Conservation (phyloP, 306 rosid species). For the Malus asiatica region DNA sequence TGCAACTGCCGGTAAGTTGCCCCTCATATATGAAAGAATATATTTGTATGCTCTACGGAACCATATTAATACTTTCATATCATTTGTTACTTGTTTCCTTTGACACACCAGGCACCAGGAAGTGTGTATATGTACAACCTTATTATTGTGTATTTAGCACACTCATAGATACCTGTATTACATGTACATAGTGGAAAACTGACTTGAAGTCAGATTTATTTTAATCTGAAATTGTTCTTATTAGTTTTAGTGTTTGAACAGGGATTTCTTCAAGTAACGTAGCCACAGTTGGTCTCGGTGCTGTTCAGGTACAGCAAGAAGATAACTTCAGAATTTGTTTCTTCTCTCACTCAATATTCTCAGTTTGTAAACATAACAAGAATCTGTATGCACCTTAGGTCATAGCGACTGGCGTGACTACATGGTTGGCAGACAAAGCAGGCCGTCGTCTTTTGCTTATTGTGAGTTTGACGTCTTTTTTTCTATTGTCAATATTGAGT, state of each 20-base stretch:
- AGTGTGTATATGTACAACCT: not conserved
- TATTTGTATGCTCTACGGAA: not conserved
- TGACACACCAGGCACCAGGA: not conserved
- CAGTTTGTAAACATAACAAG: constrained; percentile 19
- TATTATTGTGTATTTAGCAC: not conserved
- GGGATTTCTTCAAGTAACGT: constrained; percentile 64
- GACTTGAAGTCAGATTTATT: not conserved
- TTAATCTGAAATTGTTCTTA: constrained; percentile 14
- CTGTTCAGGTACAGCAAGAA: constrained; percentile 64
- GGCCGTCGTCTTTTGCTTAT: constrained; percentile 80
- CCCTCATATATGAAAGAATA: not conserved
- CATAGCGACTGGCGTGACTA: constrained; percentile 65
- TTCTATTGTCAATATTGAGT: not conserved
- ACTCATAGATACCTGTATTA: not conserved
- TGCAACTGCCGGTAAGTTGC: constrained; percentile 47
- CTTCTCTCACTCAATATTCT: constrained; percentile 9
- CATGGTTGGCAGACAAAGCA: constrained; percentile 80
- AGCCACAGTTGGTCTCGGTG: constrained; percentile 87
- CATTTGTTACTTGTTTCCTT: not conserved
- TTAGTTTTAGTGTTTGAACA: constrained; percentile 23
- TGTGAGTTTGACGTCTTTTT: constrained; percentile 41
- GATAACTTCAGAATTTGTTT: constrained; percentile 2
- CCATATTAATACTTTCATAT: not conserved
- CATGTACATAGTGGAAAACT: not conserved
- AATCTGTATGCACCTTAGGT: constrained; percentile 46